Evolutionary conservation across 257 asterid genomes (phyloP).

Genomic region (Solanum peruvianum): DNA sequence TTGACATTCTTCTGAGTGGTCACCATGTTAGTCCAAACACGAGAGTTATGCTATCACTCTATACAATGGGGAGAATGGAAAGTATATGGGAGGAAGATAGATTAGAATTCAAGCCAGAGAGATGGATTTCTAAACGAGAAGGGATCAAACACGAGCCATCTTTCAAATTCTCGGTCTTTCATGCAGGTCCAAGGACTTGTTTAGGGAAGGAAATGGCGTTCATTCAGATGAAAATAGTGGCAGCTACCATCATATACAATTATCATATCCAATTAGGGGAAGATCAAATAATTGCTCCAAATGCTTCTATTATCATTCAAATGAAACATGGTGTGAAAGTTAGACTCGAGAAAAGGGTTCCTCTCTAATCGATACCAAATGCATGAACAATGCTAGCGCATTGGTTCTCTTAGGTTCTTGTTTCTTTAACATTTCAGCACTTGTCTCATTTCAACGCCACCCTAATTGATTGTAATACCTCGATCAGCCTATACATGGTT

Average conservation of each 20-base stretch:
- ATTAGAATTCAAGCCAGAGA: not conserved
- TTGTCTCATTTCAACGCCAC: not conserved
- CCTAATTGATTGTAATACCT: not conserved
- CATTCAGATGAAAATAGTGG: conserved; percentile 2
- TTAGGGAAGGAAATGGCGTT: not conserved
- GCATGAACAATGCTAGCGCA: not conserved
- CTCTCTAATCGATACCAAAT: fast-evolving
- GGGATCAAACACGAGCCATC: not conserved
- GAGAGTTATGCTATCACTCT: not conserved
- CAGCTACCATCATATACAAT: not conserved
- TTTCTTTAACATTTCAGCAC: not conserved
- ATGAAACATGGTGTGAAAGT: not conserved
- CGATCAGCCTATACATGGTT: not conserved
- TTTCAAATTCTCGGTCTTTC: not conserved
- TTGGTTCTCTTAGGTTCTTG: not conserved
- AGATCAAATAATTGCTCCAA: not conserved
- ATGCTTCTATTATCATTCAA: not conserved
- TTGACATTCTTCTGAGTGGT: not conserved
- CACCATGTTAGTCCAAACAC: not conserved
- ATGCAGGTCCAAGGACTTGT: conserved; percentile 2
- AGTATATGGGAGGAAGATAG: not conserved
- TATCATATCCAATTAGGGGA: not conserved
- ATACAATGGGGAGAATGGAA: not conserved
- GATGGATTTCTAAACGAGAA: not conserved
- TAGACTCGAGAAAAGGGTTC: not conserved